These are phyloP conservation scores for Fusarium mundagurra DNA, from an alignment of 2,329 filamentous ascomycete genomes.

Conservation along the genomic window DNA sequence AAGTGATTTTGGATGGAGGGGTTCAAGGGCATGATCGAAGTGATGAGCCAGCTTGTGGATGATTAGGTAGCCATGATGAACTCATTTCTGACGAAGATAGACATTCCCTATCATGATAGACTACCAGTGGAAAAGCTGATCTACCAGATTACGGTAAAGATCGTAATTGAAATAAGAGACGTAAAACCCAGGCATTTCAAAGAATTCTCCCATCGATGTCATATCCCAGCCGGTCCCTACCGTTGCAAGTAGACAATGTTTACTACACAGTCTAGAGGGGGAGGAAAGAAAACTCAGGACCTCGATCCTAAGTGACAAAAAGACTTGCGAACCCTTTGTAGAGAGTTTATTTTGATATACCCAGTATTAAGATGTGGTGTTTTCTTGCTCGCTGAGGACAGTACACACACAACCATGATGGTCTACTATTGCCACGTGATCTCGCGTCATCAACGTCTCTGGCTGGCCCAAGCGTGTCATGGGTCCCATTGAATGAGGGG, in stretches of 20 bases:
- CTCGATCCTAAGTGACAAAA: no score
- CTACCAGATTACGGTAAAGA: neutral
- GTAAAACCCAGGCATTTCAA: neutral
- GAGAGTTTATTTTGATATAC: no score
- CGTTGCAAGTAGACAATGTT: neutral
- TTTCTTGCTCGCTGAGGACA: no score
- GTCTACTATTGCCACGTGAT: constrained; percentile 44
- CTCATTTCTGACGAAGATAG: neutral
- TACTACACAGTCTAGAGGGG: no score
- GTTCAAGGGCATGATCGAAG: constrained; percentile 54
- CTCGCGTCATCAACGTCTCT: constrained; percentile 47
- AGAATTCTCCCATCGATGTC: neutral
- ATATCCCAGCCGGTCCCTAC: neutral
- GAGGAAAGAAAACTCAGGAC: no score
- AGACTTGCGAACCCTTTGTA: no score
- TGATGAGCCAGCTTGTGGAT: constrained; percentile 54
- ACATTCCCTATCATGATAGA: neutral
- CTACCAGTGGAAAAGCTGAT: neutral
- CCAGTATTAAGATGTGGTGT: no score
- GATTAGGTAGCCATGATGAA: neutral
- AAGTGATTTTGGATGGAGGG: constrained; percentile 67
- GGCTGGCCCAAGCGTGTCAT: constrained; percentile 35
- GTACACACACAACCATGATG: neutral
- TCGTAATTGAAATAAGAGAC: neutral
- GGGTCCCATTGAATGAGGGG: constrained; percentile 20